A percentile compares a stretch with the other conserved stretches of the same genome.
These are phyloP conservation scores for Pythium scleroteichum DNA, from an alignment of 352 stramenopile genomes.

Conservation along the genomic window DNA sequence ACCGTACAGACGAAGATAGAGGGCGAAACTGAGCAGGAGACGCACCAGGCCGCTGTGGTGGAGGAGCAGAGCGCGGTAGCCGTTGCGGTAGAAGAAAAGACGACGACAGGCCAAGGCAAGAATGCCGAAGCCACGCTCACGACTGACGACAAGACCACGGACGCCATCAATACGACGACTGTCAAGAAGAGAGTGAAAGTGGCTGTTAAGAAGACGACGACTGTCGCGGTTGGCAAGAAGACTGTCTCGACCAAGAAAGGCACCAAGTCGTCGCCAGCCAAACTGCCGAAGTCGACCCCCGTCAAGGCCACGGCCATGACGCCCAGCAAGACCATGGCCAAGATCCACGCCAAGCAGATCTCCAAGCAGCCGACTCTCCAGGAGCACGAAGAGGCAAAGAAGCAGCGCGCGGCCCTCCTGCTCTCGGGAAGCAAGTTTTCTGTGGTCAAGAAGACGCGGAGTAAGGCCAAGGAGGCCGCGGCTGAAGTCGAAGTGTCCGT, in stretches of 20 bases:
- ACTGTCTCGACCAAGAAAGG: slow-evolving; percentile 4
- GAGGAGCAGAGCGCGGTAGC: neutral
- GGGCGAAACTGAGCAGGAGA: neutral
- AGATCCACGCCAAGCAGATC: slow-evolving; percentile 25
- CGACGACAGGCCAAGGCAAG: too few species aligned
- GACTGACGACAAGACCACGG: neutral
- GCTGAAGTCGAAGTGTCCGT: neutral
- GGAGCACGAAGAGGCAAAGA: slow-evolving; percentile 31
- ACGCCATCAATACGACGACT: slow-evolving; percentile 4
- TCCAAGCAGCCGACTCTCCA: slow-evolving; percentile 28
- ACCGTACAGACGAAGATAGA: too few species aligned
- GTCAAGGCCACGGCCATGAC: slow-evolving; percentile 17
- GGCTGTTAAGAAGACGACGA: slow-evolving; percentile 4
- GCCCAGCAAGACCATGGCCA: slow-evolving; percentile 23
- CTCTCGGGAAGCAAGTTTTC: slow-evolving; percentile 28
- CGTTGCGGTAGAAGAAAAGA: neutral
- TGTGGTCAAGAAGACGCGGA: slow-evolving; percentile 33
- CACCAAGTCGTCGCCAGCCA: neutral
- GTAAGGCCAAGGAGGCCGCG: slow-evolving; percentile 24
- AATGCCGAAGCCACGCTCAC: neutral
- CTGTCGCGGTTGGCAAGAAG: slow-evolving; percentile 18
- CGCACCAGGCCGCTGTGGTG: neutral
- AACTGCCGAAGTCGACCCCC: slow-evolving; percentile 10
- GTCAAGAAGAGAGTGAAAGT: neutral
- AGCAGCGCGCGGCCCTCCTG: slow-evolving; percentile 22